These are phyloP conservation scores for Dianthus caryophyllus DNA, from an alignment of 148 eudicot genomes.

Conservation along the genomic window DNA sequence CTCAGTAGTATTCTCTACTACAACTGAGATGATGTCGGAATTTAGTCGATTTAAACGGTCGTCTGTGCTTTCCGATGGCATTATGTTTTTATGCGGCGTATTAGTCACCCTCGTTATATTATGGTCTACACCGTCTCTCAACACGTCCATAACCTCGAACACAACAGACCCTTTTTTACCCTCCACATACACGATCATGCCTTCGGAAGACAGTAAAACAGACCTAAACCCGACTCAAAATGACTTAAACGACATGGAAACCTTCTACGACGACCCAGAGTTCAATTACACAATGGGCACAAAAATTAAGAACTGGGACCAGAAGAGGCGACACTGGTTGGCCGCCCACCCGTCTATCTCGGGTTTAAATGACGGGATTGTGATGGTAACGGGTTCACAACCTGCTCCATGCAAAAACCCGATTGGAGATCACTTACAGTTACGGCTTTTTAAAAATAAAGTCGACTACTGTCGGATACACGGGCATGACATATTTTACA, in stretches of 20 bases:
- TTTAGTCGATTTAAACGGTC: neutral
- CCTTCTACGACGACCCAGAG: constrained; percentile 9
- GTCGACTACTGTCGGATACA: constrained; percentile 80
- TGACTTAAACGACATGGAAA: too few species aligned
- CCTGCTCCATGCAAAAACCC: constrained; percentile 23
- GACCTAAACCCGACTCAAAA: neutral
- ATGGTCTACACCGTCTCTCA: neutral
- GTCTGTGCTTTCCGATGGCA: constrained; percentile 4
- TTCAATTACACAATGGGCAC: constrained; percentile 9
- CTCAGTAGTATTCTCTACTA: too few species aligned
- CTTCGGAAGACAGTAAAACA: neutral
- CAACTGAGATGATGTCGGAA: constrained; percentile 5
- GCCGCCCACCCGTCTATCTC: constrained; percentile 1
- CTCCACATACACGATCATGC: neutral
- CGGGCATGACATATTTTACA: constrained; percentile 69
- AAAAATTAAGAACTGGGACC: constrained; percentile 9
- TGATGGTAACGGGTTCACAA: constrained; percentile 11
- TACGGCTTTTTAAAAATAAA: constrained; percentile 72
- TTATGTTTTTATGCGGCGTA: constrained; percentile 12
- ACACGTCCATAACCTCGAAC: neutral
- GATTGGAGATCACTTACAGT: constrained; percentile 55
- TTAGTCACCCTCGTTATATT: neutral
- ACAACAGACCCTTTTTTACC: neutral
- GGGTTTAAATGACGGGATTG: neutral
- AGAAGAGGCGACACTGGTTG: constrained; percentile 13